These are phyloP conservation scores for Lepidium aucheri DNA, from an alignment of 345 rosid genomes.

Conservation along the genomic window DNA sequence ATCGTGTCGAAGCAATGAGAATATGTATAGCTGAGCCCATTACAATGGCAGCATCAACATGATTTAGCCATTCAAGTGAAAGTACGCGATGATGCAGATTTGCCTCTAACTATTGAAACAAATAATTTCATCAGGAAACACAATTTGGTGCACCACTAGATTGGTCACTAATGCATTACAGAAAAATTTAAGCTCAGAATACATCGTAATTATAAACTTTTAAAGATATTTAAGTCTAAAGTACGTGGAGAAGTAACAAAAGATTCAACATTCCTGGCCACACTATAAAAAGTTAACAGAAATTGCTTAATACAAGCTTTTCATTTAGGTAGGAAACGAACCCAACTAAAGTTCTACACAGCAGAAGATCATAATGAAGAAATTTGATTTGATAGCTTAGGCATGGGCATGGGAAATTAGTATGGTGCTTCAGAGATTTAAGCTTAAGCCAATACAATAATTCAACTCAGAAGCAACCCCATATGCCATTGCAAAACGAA, in stretches of 20 bases:
- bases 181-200: not conserved
- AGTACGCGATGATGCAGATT: constrained; percentile 64
- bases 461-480: not conserved
- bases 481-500: constrained; percentile 7
- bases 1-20: constrained; percentile 43
- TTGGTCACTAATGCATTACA: constrained; percentile 1
- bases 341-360: constrained; percentile 3
- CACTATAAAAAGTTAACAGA: not conserved
- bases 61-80: constrained; percentile 73
- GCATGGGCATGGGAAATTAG: not conserved
- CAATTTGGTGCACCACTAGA: not conserved
- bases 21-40: constrained; percentile 78
- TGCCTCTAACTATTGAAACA: constrained; percentile 57
- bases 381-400: not conserved
- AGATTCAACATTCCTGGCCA: constrained; percentile 1
- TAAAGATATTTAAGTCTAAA: not conserved
- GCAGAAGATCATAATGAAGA: not conserved
- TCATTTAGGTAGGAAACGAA: constrained; percentile 1
- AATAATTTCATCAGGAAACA: constrained; percentile 1
- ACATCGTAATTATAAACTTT: not conserved
- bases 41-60: constrained; percentile 51
- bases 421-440: not conserved
- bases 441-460: constrained; percentile 1
- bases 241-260: not conserved
- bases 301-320: constrained; percentile 1